Percentiles rank a stretch among this genome's conserved stretches.
These are phyloP conservation scores for Penicillium manginii DNA, from an alignment of 495 filamentous ascomycete species.

Conservation along the genomic window DNA sequence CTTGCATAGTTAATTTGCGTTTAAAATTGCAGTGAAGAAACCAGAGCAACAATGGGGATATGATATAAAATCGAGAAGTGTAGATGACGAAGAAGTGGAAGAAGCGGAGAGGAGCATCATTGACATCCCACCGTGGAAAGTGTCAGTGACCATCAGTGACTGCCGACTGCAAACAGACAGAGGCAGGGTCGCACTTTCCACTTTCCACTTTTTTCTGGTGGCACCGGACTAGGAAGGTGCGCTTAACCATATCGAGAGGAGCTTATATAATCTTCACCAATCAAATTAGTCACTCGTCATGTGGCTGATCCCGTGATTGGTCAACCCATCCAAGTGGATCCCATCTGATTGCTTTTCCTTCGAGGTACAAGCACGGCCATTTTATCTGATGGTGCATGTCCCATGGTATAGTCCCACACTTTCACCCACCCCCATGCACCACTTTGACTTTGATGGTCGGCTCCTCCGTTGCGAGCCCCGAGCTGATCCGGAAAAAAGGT, in stretches of 20 bases:
- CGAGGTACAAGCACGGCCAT: no score
- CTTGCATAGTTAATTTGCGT: constrained; percentile 1
- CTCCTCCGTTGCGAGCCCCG: background rate
- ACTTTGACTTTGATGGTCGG: constrained; percentile 1
- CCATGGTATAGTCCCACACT: no score
- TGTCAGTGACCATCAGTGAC: background rate
- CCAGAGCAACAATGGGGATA: background rate
- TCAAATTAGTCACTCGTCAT: no score
- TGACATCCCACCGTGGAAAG: no score
- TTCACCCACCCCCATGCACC: background rate
- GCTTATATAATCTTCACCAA: no score
- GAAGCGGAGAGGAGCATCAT: background rate
- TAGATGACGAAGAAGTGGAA: background rate
- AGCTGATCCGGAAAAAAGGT: background rate
- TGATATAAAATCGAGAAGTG: background rate
- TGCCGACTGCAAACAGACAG: constrained; percentile 1
- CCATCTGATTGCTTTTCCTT: no score
- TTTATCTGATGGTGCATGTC: background rate
- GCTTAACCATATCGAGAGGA: background rate
- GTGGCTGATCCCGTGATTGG: no score
- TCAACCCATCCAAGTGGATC: no score
- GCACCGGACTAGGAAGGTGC: background rate
- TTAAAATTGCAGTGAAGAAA: background rate
- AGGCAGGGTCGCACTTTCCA: constrained; percentile 1
- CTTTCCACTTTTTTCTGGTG: no score